Percentiles rank a stretch among this genome's conserved stretches.
Evolutionary conservation across 106 monocot genomes (phyloP).

Genomic region (Platanthera zijinensis): DNA sequence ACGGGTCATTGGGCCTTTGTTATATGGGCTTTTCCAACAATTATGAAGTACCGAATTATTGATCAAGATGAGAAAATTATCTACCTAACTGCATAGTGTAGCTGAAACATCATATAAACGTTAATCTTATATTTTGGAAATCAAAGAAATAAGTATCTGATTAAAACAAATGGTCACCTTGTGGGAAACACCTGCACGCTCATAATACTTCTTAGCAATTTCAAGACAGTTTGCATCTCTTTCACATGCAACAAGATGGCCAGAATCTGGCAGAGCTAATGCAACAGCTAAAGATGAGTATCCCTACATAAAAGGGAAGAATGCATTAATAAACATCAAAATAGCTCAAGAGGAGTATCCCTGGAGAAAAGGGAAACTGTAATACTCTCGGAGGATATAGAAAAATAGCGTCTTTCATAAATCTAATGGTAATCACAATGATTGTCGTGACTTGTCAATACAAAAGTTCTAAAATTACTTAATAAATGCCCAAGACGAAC

Average conservation of each 20-base stretch:
- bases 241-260: constrained; percentile 86
- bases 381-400: not conserved
- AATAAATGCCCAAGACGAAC: not conserved
- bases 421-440: not conserved
- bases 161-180: constrained; percentile 44
- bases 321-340: not conserved
- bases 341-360: constrained; percentile 94
- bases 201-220: constrained; percentile 90
- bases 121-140: not conserved
- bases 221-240: constrained; percentile 73
- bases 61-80: not conserved
- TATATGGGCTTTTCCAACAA: too few relatives aligned
- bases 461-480: not conserved
- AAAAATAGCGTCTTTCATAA: not conserved
- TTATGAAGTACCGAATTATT: not conserved
- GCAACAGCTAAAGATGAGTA: constrained; percentile 95
- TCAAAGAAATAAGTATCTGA: not conserved
- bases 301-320: constrained; percentile 36
- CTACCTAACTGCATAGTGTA: not conserved
- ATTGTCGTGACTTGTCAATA: not conserved
- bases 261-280: constrained; percentile 74
- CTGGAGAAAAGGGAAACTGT: constrained; percentile 17
- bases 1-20: too few relatives aligned
- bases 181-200: constrained; percentile 70
- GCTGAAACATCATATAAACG: not conserved